Percentiles rank a stretch among this genome's conserved stretches.
These are phyloP conservation scores for Trichosporon coremiiforme DNA, from an alignment of 1,284 basidiomycete genomes.

Conservation along the genomic window DNA sequence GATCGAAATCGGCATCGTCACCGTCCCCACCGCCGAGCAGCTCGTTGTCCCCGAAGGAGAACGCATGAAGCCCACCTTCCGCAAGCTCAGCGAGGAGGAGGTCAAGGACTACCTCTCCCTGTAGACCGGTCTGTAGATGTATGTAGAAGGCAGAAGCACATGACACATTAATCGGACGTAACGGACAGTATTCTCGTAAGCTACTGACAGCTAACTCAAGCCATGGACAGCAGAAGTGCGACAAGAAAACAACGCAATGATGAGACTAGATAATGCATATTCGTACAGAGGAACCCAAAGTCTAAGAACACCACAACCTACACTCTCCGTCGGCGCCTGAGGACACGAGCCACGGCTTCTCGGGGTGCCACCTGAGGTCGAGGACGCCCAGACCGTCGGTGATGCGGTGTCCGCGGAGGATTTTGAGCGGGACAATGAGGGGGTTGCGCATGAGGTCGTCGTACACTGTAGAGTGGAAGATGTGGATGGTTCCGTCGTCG, in stretches of 20 bases:
- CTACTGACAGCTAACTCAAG: too few species aligned
- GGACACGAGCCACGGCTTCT: conserved; percentile 90
- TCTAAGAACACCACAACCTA: conserved; percentile 69
- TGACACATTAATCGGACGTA: conserved; percentile 13
- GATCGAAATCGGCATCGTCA: conserved; percentile 96
- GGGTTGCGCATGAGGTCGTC: conserved; percentile 93
- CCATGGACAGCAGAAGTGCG: too few species aligned
- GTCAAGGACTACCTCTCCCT: conserved; percentile 80
- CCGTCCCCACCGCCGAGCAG: conserved; percentile 78
- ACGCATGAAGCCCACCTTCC: conserved; percentile 80
- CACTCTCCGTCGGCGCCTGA: conserved; percentile 91
- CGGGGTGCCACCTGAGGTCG: conserved; percentile 83
- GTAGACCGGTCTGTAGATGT: conserved; percentile 36
- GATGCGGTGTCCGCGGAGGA: conserved; percentile 84
- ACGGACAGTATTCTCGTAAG: too few species aligned
- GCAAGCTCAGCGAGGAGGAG: conserved; percentile 91
- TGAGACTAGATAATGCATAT: conserved; percentile 15
- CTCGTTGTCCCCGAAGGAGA: conserved; percentile 69
- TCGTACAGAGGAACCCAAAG: conserved; percentile 1
- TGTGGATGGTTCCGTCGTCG: conserved; percentile 94
- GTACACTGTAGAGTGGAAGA: conserved; percentile 95
- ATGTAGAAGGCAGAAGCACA: conserved; percentile 21
- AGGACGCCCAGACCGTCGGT: conserved; percentile 87
- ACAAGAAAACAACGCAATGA: neutral
- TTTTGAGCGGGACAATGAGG: conserved; percentile 95